These are phyloP conservation scores for Thielaviopsis musarum DNA, from an alignment of 2,329 filamentous ascomycete genomes.

Conservation along the genomic window DNA sequence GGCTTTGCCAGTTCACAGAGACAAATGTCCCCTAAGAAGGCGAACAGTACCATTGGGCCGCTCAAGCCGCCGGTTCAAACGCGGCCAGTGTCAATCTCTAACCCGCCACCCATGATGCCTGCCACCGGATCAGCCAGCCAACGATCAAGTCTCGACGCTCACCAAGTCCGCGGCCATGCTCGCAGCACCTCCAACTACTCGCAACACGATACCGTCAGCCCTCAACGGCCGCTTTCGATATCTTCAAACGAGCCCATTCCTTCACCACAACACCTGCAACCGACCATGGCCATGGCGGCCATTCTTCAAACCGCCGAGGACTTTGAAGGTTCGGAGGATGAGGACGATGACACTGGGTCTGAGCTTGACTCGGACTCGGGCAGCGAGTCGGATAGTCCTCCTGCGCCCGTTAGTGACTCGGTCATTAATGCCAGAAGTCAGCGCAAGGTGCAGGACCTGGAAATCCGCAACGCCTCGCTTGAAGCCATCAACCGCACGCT, in stretches of 20 bases:
- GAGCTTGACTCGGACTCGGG: conserved; percentile 5
- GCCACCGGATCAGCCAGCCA: neutral
- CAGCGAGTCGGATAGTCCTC: conserved; percentile 5
- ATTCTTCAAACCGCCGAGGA: conserved; percentile 41
- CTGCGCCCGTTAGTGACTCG: conserved; percentile 38
- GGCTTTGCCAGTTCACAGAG: conserved; percentile 3
- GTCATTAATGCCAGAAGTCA: conserved; percentile 81
- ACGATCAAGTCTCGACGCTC: conserved; percentile 5
- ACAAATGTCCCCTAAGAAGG: conserved; percentile 10
- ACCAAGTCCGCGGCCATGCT: conserved; percentile 1
- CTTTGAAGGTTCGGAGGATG: conserved; percentile 18
- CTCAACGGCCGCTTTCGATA: conserved; percentile 16
- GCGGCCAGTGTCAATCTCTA: conserved; percentile 9
- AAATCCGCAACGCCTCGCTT: conserved; percentile 91
- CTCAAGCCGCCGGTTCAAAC: conserved; percentile 6
- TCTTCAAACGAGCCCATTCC: conserved; percentile 1
- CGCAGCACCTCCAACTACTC: conserved; percentile 7
- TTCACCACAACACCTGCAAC: conserved; percentile 10
- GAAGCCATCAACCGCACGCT: conserved; percentile 88
- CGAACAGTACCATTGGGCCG: neutral
- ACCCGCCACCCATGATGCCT: conserved; percentile 8
- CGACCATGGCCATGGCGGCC: conserved; percentile 34
- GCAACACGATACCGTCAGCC: conserved; percentile 1
- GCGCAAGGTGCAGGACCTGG: conserved; percentile 85
- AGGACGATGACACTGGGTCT: neutral